phyloP scores from a whole-genome alignment of 441 rosid genomes.

The Codiaeum variegatum region DNA sequence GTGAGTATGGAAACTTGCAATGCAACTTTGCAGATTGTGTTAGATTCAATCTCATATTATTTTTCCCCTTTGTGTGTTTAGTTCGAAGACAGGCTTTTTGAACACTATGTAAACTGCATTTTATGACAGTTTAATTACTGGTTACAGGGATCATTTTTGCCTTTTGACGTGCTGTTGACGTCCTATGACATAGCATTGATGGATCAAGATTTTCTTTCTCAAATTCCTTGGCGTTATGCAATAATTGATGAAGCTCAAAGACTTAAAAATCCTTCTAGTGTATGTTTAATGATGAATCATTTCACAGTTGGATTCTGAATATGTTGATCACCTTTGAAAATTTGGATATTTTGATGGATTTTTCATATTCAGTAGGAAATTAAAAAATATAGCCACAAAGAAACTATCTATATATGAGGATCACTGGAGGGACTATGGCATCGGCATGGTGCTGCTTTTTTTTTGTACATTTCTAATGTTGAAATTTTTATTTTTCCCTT shows the following conservation, averaged over 20 bases:
- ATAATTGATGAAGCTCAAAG: conserved; percentile 91
- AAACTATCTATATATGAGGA: background rate
- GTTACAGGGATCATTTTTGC: conserved; percentile 50
- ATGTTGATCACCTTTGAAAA: background rate
- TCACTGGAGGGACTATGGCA: background rate
- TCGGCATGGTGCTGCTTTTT: background rate
- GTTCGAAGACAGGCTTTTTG: conserved; percentile 3
- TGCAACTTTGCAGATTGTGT: background rate
- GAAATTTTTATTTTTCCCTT: background rate
- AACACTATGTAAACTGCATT: background rate
- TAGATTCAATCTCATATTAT: background rate
- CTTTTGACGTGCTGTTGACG: conserved; percentile 75
- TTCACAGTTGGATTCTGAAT: background rate
- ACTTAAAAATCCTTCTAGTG: conserved; percentile 87
- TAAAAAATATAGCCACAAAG: background rate
- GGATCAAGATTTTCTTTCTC: conserved; percentile 84
- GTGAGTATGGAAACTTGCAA: conserved; percentile 34
- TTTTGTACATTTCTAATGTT: background rate
- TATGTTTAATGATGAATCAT: conserved; percentile 35
- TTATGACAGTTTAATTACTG: conserved; percentile 1
- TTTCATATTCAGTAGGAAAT: conserved; percentile 2
- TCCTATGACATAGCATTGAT: conserved; percentile 71
- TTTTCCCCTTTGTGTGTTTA: background rate
- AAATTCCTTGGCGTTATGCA: conserved; percentile 74
- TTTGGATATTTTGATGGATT: background rate